Conservation (phyloP, 192 early-diverging fungal species). For the Coemansia brasiliensis region DNA sequence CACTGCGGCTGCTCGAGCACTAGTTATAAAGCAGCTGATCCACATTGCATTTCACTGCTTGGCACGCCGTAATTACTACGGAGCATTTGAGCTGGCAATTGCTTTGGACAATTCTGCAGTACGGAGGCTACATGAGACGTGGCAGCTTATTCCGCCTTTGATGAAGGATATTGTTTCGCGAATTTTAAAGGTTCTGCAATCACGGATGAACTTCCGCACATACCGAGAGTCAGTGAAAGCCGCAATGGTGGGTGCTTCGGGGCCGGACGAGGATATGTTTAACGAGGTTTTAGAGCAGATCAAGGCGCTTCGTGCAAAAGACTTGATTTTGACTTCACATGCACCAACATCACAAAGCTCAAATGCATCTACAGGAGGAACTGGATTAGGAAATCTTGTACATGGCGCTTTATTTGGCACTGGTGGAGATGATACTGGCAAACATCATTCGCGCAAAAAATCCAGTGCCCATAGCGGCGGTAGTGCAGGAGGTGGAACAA, state of each 20-base stretch:
- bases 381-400: conserved; percentile 38
- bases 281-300: conserved; percentile 40
- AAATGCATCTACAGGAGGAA: conserved; percentile 12
- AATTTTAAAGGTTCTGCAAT: conserved; percentile 46
- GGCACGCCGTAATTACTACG: conserved; percentile 56
- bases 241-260: conserved; percentile 40
- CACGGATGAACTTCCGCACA: conserved; percentile 52
- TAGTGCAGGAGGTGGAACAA: conserved; percentile 12
- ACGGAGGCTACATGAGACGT: conserved; percentile 52
- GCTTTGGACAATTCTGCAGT: conserved; percentile 55
- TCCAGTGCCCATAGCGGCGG: conserved; percentile 23
- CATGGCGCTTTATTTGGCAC: conserved; percentile 45
- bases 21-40: conserved; percentile 52
- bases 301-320: conserved; percentile 44
- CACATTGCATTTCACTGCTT: conserved; percentile 57
- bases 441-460: conserved; percentile 46
- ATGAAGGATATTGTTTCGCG: conserved; percentile 49
- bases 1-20: conserved; percentile 39
- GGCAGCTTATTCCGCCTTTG: conserved; percentile 47
- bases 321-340: conserved; percentile 33
- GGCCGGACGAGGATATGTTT: conserved; percentile 54
- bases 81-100: conserved; percentile 57
- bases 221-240: conserved; percentile 56
- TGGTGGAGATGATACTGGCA: conserved; percentile 23
- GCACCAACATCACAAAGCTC: conserved; percentile 12